Conservation (phyloP, 495 filamentous ascomycete genomes). For the Penicillium macrosclerotiorum region DNA sequence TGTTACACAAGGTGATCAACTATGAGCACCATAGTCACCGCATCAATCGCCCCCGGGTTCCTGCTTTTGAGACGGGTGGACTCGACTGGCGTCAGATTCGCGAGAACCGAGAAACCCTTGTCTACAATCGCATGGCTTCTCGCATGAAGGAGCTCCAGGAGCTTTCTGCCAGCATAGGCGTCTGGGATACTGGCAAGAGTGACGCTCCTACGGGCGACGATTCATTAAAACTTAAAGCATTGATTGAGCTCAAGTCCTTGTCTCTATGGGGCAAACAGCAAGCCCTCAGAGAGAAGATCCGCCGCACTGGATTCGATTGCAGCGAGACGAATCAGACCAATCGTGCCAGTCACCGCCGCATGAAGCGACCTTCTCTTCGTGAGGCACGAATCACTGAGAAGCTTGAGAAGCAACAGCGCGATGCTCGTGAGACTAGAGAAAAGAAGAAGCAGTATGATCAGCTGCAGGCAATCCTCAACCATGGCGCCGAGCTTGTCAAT, state of each 20-base stretch:
- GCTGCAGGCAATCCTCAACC: conserved; percentile 67
- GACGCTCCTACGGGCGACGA: conserved; percentile 73
- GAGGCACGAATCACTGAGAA: conserved; percentile 98
- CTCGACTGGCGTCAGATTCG: conserved; percentile 73
- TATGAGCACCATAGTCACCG: conserved; percentile 76
- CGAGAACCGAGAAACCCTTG: conserved; percentile 79
- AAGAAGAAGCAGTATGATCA: conserved; percentile 95
- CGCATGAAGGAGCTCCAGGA: conserved; percentile 79
- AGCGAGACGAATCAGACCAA: conserved; percentile 56
- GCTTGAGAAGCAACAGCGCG: conserved; percentile 95
- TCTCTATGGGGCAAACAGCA: conserved; percentile 81
- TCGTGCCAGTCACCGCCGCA: conserved; percentile 78
- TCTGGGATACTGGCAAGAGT: conserved; percentile 74
- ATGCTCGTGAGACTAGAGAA: conserved; percentile 88
- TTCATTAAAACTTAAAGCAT: conserved; percentile 78
- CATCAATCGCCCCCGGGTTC: conserved; percentile 70
- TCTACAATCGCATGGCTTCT: conserved; percentile 84
- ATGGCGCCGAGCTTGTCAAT: conserved; percentile 64
- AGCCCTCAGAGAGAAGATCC: conserved; percentile 77
- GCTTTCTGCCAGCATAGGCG: conserved; percentile 74
- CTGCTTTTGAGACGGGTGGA: conserved; percentile 85
- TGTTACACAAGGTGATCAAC: conserved; percentile 58
- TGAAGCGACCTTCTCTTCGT: conserved; percentile 95
- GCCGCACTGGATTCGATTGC: conserved; percentile 84
- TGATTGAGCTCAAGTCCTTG: conserved; percentile 91